These are phyloP conservation scores for Aspergillus latus DNA, from an alignment of 2,329 filamentous ascomycete species.

Conservation along the genomic window DNA sequence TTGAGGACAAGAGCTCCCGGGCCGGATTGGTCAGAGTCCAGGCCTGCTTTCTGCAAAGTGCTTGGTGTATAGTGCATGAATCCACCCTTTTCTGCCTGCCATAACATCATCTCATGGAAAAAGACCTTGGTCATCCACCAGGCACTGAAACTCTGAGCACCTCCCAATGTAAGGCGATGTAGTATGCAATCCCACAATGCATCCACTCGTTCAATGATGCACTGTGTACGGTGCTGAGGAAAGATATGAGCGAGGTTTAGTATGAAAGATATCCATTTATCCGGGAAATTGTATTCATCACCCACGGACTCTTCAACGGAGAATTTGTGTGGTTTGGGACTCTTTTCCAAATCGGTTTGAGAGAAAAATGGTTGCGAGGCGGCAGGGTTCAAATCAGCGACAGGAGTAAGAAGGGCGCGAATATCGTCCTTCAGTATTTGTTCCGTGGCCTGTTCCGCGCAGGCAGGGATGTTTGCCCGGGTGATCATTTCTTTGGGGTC, in stretches of 20 bases:
- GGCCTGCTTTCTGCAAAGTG: slow-evolving; percentile 30
- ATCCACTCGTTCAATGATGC: slow-evolving; percentile 47
- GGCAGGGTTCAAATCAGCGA: slow-evolving; percentile 34
- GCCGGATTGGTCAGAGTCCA: slow-evolving; percentile 25
- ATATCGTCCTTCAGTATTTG: slow-evolving; percentile 47
- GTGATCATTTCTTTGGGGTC: slow-evolving; percentile 42
- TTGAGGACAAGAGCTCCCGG: slow-evolving; percentile 26
- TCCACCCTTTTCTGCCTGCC: slow-evolving; percentile 84
- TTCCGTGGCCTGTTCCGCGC: slow-evolving; percentile 36
- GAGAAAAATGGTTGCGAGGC: slow-evolving; percentile 35
- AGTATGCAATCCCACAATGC: slow-evolving; percentile 46
- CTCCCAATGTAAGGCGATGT: slow-evolving; percentile 45
- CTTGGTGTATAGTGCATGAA: slow-evolving; percentile 64
- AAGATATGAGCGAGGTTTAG: slow-evolving; percentile 42
- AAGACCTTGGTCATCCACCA: slow-evolving; percentile 83
- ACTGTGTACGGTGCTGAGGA: slow-evolving; percentile 43
- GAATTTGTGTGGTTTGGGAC: slow-evolving; percentile 32
- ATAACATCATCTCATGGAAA: slow-evolving; percentile 90
- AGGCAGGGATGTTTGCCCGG: slow-evolving; percentile 43
- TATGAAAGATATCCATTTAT: slow-evolving; percentile 50
- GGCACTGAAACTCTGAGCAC: slow-evolving; percentile 49
- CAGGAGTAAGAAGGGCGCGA: slow-evolving; percentile 44
- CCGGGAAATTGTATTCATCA: slow-evolving; percentile 49
- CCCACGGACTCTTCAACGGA: slow-evolving; percentile 39
- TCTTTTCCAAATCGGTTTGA: slow-evolving; percentile 34